Conservation (phyloP, 352 stramenopile genomes). For the Phytophthora vignae region DNA sequence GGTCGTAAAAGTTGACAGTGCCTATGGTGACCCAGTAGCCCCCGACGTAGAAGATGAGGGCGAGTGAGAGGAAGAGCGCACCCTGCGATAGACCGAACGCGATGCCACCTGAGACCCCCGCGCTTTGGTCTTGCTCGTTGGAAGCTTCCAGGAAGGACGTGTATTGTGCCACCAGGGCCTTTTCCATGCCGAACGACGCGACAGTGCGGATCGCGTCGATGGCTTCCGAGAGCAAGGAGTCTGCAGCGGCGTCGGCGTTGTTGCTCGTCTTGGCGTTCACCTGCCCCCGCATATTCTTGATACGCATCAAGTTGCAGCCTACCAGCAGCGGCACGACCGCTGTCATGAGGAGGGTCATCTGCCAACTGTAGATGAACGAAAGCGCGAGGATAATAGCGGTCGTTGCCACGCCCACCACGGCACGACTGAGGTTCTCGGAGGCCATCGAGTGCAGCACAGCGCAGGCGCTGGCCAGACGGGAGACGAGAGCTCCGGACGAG, state of each 20-base stretch:
- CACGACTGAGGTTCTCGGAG: constrained; percentile 57
- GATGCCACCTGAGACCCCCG: constrained; percentile 47
- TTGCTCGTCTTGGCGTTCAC: constrained; percentile 55
- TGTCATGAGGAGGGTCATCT: constrained; percentile 61
- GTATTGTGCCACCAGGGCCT: constrained; percentile 36
- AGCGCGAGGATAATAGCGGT: constrained; percentile 50
- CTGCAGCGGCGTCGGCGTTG: constrained; percentile 45
- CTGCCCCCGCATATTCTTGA: constrained; percentile 42
- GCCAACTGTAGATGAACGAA: constrained; percentile 63
- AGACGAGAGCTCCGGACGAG: constrained; percentile 50
- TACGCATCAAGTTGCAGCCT: neutral
- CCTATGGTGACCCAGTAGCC: no score
- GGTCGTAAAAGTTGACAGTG: no score
- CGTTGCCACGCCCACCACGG: no score
- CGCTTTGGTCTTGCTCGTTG: constrained; percentile 38
- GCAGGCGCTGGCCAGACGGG: constrained; percentile 74
- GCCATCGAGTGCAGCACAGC: constrained; percentile 79
- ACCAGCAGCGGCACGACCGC: constrained; percentile 24
- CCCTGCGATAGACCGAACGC: constrained; percentile 56
- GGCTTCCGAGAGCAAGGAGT: constrained; percentile 47
- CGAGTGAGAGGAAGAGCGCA: no score
- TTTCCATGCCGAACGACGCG: constrained; percentile 56
- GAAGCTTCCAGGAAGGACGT: constrained; percentile 35
- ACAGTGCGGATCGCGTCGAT: constrained; percentile 69
- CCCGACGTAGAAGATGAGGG: constrained; percentile 69